Conservation (phyloP, 1,139 yeast species). For the Scheffersomyces cryptocercus region DNA sequence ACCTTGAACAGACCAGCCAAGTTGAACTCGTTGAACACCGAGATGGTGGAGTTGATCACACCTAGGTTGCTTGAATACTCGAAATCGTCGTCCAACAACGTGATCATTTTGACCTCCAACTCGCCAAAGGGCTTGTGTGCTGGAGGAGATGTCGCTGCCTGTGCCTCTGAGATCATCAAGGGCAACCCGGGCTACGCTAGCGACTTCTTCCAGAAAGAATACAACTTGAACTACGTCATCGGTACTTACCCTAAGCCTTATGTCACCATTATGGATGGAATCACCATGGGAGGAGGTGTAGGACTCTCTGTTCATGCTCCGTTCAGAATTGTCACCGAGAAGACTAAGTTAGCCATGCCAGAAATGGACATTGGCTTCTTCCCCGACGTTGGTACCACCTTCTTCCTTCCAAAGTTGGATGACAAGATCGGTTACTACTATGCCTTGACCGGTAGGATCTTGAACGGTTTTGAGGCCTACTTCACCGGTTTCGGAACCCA, state of each 20-base stretch:
- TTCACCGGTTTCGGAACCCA: constrained; percentile 89
- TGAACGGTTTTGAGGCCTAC: constrained; percentile 78
- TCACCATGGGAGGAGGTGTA: constrained; percentile 98
- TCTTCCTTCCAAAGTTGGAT: constrained; percentile 81
- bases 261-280: constrained; percentile 84
- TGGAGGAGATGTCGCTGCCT: constrained; percentile 91
- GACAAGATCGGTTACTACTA: constrained; percentile 82
- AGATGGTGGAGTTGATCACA: constrained; percentile 74
- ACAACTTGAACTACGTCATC: constrained; percentile 74
- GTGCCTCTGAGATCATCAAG: constrained; percentile 53
- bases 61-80: constrained; percentile 79
- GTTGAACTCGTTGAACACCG: constrained; percentile 78
- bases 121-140: constrained; percentile 73
- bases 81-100: constrained; percentile 62
- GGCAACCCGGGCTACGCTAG: constrained; percentile 57
- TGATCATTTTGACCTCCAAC: constrained; percentile 70
- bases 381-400: constrained; percentile 95
- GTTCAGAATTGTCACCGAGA: constrained; percentile 88
- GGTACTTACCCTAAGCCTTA: constrained; percentile 85
- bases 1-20: constrained; percentile 80
- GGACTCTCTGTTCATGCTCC: constrained; percentile 94
- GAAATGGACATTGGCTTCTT: constrained; percentile 96
- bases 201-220: constrained; percentile 77
- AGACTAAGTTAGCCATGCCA: constrained; percentile 94
- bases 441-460: constrained; percentile 81